A percentile compares a stretch with the other conserved stretches of the same genome.
phyloP scores from a whole-genome alignment of 1,284 basidiomycete species.

The Veloporphyrellus conicus region DNA sequence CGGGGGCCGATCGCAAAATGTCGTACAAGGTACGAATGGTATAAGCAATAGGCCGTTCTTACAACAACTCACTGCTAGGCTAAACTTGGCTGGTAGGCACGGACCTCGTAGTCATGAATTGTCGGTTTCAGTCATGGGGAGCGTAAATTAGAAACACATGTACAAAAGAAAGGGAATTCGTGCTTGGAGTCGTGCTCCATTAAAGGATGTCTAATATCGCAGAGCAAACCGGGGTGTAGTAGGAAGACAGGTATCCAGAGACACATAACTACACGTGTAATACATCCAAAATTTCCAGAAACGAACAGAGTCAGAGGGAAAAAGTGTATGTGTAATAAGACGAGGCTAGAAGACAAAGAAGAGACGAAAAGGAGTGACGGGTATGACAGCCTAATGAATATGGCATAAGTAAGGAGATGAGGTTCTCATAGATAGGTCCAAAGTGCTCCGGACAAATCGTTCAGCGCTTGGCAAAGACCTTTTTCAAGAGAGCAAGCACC shows the following conservation, averaged over 20 bases:
- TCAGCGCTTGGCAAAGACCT: conserved; percentile 84
- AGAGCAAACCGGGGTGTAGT: conserved; percentile 13
- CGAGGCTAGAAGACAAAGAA: conserved; percentile 15
- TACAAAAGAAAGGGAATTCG: not conserved
- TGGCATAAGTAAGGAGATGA: conserved; percentile 31
- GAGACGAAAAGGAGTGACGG: conserved; percentile 20
- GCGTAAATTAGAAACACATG: not conserved
- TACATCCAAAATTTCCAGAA: conserved; percentile 33
- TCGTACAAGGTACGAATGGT: no score
- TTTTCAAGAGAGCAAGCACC: conserved; percentile 86
- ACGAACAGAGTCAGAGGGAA: conserved; percentile 22
- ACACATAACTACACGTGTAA: conserved; percentile 38
- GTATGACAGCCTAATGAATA: conserved; percentile 33
- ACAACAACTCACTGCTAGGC: no score
- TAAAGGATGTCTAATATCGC: conserved; percentile 8
- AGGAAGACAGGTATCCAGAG: conserved; percentile 36
- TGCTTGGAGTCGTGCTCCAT: not conserved
- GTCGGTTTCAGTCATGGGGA: not conserved
- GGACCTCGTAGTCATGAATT: not conserved
- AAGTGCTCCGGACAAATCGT: conserved; percentile 21
- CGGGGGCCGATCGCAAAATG: not conserved
- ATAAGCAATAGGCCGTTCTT: no score
- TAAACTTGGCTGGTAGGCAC: not conserved
- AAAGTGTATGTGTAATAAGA: conserved; percentile 19
- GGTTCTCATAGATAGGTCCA: conserved; percentile 28